Evolutionary conservation across 1,284 basidiomycete genomes (phyloP).

Genomic region (Coniophora puteana): DNA sequence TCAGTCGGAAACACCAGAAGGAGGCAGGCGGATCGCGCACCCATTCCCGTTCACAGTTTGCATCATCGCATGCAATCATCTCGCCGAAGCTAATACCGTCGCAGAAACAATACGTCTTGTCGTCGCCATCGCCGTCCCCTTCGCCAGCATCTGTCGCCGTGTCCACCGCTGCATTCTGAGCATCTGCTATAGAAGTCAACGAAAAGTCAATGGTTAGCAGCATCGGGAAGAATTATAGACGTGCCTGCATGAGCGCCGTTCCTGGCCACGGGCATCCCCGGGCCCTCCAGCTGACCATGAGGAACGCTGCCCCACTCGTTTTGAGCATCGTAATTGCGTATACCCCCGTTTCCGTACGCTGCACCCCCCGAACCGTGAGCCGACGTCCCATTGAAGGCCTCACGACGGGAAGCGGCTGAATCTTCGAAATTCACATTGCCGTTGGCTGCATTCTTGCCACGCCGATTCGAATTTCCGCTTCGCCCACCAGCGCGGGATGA

Average conservation of each 20-base stretch:
- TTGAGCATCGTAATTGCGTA: constrained; percentile 31
- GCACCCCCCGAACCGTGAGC: constrained; percentile 39
- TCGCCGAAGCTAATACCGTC: constrained; percentile 86
- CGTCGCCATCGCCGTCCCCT: constrained; percentile 57
- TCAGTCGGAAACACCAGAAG: constrained; percentile 8
- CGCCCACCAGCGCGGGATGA: constrained; percentile 27
- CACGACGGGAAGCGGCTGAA: constrained; percentile 21
- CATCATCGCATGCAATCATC: constrained; percentile 97
- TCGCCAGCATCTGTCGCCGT: constrained; percentile 34
- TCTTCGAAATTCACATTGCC: constrained; percentile 23
- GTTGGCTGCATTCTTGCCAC: constrained; percentile 26
- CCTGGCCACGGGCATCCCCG: constrained; percentile 66
- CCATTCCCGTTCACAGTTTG: constrained; percentile 92
- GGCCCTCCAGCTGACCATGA: constrained; percentile 63
- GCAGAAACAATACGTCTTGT: constrained; percentile 86
- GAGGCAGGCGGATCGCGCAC: constrained; percentile 43
- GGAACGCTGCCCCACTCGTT: constrained; percentile 30
- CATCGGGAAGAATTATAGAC: constrained; percentile 24
- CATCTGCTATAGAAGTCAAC: constrained; percentile 20
- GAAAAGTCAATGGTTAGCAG: constrained; percentile 20
- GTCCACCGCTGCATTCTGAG: constrained; percentile 28
- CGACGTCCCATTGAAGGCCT: constrained; percentile 31
- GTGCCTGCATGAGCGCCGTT: constrained; percentile 33
- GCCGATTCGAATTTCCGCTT: constrained; percentile 32
- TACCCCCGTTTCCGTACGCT: constrained; percentile 31